These are phyloP conservation scores for Suillus hirtellus DNA, from an alignment of 768 basidiomycete genomes.

Conservation along the genomic window DNA sequence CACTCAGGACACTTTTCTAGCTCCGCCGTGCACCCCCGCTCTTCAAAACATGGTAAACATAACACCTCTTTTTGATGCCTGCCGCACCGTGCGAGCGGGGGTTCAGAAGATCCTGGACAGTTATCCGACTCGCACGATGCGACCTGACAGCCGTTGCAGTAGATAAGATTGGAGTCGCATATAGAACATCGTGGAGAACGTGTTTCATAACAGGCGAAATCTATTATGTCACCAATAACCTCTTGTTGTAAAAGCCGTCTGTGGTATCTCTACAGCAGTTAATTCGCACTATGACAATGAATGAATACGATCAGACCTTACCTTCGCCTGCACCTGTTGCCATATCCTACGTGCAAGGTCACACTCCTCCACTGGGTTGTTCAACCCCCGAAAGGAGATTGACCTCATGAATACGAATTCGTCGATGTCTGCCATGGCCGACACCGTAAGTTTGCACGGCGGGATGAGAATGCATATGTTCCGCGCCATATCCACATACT, in stretches of 20 bases:
- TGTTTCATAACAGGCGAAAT: not conserved
- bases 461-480: not conserved
- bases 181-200: not conserved
- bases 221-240: not conserved
- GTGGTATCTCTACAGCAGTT: not conserved
- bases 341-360: slow-evolving; percentile 1
- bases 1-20: not conserved
- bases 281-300: not conserved
- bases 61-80: not conserved
- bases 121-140: not conserved
- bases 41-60: not conserved
- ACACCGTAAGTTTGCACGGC: not conserved
- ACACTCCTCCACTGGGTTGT: not conserved
- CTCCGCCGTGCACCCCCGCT: not conserved
- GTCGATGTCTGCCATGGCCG: not conserved
- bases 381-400: not conserved
- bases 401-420: not conserved
- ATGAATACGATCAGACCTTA: not conserved
- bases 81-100: not conserved
- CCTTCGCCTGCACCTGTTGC: not conserved
- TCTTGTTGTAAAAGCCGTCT: not conserved
- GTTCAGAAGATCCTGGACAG: not conserved
- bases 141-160: not conserved
- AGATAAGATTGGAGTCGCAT: slow-evolving; percentile 8
- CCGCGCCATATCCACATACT: not conserved